Evolutionary conservation across 306 rosid genomes (phyloP), one percentile per base, ranked within the genome.

Genomic region (Cucumis melo): DNA sequence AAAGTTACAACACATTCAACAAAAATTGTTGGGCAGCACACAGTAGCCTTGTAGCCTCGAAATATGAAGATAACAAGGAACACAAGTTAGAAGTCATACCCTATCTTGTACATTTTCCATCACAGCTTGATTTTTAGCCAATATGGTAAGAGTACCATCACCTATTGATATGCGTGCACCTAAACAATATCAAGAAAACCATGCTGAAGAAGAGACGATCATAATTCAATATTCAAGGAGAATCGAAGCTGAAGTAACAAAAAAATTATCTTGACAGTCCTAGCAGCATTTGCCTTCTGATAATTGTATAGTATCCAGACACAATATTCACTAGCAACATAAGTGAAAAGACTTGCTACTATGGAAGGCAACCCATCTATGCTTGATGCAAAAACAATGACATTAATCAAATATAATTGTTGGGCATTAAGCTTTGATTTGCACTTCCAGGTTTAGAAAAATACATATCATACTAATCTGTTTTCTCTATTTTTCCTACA

Each of bases 91-190:
- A 44, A 36, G 24, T 38, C 78, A 36, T 81, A 93, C 98, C 98
- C 86, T 90, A 59, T 94, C 98, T 44, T 75, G 85, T 74, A 90
- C 88, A 83, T 83, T 90, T 39, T 89, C 91, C 98, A 94, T 94
- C 77, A 85, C 86, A 76, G 91, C 80, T 78, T 87, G 89, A 82
- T 89, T 91, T 84, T 91, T 94, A 48, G 96, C 92, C 80, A 86
- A 82, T 81, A 94, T 76, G 59, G 97, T 94, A 76, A 94, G 93
- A 57, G 96, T 82, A 81, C 95, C 96, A 82, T 91, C 98, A n/a
- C 89, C 87, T 23, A 94, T 95, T 10, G 96, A 90, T 51, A 94
- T 77, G 53, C 97, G 89, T 63, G 89, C 96, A 85, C 98, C 98
- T 94, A 89, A 63, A 72, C 65, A 77, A 55, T 44, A 74, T 56